Evolutionary conservation across 139 green algal genomes (phyloP).

Genomic region (Chlamydomonas incerta): DNA sequence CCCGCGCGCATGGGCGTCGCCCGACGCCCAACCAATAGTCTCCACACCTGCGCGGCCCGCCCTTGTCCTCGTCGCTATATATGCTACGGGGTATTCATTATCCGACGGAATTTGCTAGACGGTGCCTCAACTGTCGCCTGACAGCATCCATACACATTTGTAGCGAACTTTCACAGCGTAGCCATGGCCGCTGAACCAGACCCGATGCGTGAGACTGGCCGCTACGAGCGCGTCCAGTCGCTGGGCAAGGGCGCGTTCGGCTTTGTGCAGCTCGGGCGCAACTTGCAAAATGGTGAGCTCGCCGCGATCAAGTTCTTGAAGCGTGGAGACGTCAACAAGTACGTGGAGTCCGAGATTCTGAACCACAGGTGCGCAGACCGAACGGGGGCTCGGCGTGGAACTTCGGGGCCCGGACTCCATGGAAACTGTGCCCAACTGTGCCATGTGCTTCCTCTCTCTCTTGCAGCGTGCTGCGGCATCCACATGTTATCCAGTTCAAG

Average conservation of each 20-base stretch:
- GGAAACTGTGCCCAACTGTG: neutral
- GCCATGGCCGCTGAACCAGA: conserved; percentile 41
- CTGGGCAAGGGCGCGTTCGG: conserved; percentile 88
- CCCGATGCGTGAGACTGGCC: conserved; percentile 30
- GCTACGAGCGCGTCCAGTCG: conserved; percentile 48
- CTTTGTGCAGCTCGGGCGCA: conserved; percentile 84
- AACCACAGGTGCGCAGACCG: conserved; percentile 80
- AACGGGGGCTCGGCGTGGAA: too few relatives aligned
- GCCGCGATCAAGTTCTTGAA: conserved; percentile 69
- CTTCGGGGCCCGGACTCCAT: too few relatives aligned
- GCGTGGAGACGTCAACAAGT: conserved; percentile 87
- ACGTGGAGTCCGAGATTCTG: conserved; percentile 96
- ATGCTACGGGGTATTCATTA: neutral
- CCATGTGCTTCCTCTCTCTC: neutral
- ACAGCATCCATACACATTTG: neutral
- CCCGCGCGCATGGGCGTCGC: too few relatives aligned
- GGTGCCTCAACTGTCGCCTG: neutral
- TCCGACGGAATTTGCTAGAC: neutral
- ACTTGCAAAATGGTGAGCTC: conserved; percentile 73
- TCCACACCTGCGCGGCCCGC: too few relatives aligned
- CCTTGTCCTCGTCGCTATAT: too few relatives aligned
- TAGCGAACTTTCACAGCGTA: neutral
- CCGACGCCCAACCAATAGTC: too few relatives aligned
- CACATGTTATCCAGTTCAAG: conserved; percentile 93
- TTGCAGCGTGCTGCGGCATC: conserved; percentile 88